phyloP scores from a whole-genome alignment of 345 rosid species.

The Ailanthus altissimus region DNA sequence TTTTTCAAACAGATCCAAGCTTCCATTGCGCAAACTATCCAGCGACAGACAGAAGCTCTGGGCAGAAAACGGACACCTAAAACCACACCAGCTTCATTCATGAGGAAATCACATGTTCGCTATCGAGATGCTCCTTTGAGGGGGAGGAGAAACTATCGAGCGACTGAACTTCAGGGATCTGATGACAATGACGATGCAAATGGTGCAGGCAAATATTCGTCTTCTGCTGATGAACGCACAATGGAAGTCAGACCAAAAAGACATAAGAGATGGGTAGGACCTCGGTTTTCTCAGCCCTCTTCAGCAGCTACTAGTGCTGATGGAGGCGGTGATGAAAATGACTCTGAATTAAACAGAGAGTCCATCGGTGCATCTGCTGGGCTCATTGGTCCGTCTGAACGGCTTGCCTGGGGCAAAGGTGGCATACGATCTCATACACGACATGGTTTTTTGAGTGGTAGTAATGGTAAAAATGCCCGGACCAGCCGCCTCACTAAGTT shows the following conservation, averaged over 20 bases:
- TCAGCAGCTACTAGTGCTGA: conserved; percentile 38
- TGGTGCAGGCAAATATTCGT: conserved; percentile 42
- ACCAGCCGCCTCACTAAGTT: conserved; percentile 39
- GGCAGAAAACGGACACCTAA: conserved; percentile 40
- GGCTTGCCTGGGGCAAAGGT: conserved; percentile 55
- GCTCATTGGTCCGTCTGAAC: conserved; percentile 43
- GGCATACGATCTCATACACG: conserved; percentile 55
- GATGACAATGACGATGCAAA: conserved; percentile 47
- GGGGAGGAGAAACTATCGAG: conserved; percentile 39
- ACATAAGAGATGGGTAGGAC: conserved; percentile 36
- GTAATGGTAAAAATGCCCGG: conserved; percentile 40
- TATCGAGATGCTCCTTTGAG: conserved; percentile 35
- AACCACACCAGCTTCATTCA: conserved; percentile 27
- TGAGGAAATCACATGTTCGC: conserved; percentile 37
- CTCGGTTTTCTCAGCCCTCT: conserved; percentile 33
- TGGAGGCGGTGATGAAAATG: conserved; percentile 45
- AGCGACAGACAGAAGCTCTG: conserved; percentile 51
- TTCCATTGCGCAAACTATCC: conserved; percentile 45
- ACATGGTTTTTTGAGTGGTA: conserved; percentile 39
- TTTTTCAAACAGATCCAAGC: conserved; percentile 51
- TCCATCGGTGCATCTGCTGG: conserved; percentile 36
- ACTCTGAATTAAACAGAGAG: conserved; percentile 40
- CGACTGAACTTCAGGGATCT: conserved; percentile 40
- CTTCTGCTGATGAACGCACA: conserved; percentile 43
- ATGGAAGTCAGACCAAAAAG: conserved; percentile 45